Percentiles rank a stretch among this genome's conserved stretches.
Conservation (phyloP, 306 rosid genomes). For the Cercis canadensis region DNA sequence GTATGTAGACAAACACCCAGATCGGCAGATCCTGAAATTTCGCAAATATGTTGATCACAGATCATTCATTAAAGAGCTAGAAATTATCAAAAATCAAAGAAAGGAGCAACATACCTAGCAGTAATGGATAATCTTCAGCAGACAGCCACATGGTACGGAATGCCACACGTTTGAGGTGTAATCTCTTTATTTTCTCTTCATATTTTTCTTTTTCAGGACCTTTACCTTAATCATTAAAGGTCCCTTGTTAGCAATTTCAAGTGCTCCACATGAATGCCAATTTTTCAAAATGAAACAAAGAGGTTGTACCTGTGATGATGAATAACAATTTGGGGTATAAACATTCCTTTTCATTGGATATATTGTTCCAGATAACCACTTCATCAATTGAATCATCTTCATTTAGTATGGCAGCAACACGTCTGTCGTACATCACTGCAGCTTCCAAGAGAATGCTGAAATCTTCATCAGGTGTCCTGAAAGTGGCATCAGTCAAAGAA, state of each 20-base stretch:
- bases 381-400: slow-evolving; percentile 89
- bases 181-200: slow-evolving; percentile 76
- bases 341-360: slow-evolving; percentile 62
- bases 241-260: slow-evolving; percentile 21
- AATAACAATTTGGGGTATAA: slow-evolving; percentile 87
- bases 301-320: slow-evolving; percentile 78
- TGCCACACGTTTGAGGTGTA: slow-evolving; percentile 89
- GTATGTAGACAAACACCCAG: slow-evolving; percentile 96
- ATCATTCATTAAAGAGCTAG: slow-evolving; percentile 14
- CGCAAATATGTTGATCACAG: slow-evolving; percentile 28
- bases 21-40: slow-evolving; percentile 85
- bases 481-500: slow-evolving; percentile 30
- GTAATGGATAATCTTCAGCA: slow-evolving; percentile 93
- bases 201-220: slow-evolving; percentile 91
- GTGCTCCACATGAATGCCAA: slow-evolving; percentile 8
- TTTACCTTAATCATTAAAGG: slow-evolving; percentile 64
- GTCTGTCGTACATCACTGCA: slow-evolving; percentile 97
- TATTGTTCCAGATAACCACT: slow-evolving; percentile 74
- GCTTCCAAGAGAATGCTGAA: slow-evolving; percentile 94
- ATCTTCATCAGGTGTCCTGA: slow-evolving; percentile 96
- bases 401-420: slow-evolving; percentile 85
- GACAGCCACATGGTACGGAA: slow-evolving; percentile 97
- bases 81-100: slow-evolving; percentile 8
- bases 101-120: slow-evolving; percentile 66
- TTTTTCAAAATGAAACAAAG: slow-evolving; percentile 9